Base-by-base conservation (phyloP, 306 rosid species). In the Astragalus glycyphyllos region DNA sequence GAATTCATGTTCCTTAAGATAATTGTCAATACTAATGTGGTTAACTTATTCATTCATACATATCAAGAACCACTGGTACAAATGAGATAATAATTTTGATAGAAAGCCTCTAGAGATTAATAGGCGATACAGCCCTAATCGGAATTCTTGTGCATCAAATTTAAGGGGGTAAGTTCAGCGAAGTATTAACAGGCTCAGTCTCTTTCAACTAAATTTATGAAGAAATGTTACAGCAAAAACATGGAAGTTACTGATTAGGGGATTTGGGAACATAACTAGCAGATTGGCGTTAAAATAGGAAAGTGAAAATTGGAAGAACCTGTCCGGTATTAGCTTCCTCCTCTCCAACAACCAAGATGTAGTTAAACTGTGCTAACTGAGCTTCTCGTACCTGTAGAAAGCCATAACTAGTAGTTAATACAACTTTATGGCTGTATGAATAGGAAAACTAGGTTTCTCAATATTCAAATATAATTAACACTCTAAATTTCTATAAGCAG, bases 281-380 rank as follows among this genome's bases (percentile, higher is more conserved):
- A 56, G n/a, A 69, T 41, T 55, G 10, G 11, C 42, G 53, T 4
- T 51, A 57, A 62, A 65, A 46, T 23, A 11, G 49, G 47, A 60
- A 51, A 40, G 31, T 6, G 53, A 41, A 26, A 51, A 70, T 44
- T 16, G 55, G 69, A 20, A 62, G 72, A 77, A 90, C 98, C 98
- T 93, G 94, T 84, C 96, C 97, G 2, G 89, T 78, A 56, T 87
- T 83, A 38, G 91, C 94, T 72, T 93, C 98, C 71, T 93, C 85
- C 82, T 93, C 98, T 14, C 98, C 98, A 45, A 93, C 98, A 62
- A 93, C 97, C 86, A 90, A 79, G 77, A 90, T 88, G 69, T 72
- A 93, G 83, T 93, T 93, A 81, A 85, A 90, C 54, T 88, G 96
- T 10, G 97, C 96, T 71, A 93, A 54, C 65, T 86, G 96, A 23